phyloP scores from a whole-genome alignment of 2,329 filamentous ascomycete genomes.

The Pyricularia sp. region DNA sequence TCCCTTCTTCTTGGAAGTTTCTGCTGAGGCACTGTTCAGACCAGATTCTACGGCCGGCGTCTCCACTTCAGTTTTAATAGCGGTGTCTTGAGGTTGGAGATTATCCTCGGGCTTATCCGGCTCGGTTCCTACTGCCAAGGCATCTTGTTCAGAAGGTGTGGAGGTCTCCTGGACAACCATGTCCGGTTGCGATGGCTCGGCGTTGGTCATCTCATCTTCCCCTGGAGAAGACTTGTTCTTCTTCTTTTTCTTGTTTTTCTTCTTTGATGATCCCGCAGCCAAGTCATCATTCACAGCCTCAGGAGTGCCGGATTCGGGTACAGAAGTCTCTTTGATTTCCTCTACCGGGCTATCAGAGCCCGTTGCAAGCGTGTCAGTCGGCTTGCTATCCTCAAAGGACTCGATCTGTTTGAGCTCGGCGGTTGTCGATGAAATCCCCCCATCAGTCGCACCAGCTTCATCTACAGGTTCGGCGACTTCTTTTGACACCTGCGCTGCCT shows the following conservation, averaged over 20 bases:
- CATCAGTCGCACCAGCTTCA: neutral
- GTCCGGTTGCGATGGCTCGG: neutral
- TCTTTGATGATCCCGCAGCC: conserved; percentile 16
- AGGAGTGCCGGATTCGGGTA: neutral
- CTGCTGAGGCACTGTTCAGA: neutral
- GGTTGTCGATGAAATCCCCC: neutral
- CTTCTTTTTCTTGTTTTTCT: conserved; percentile 7
- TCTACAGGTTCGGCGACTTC: neutral
- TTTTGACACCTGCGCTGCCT: neutral
- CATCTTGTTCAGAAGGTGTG: neutral
- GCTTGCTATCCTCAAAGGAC: neutral
- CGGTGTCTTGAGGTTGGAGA: neutral
- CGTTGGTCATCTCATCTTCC: neutral
- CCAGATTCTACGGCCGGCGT: neutral
- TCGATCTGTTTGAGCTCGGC: neutral
- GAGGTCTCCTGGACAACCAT: neutral
- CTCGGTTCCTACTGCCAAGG: neutral
- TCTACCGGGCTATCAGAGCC: neutral
- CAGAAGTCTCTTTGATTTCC: neutral
- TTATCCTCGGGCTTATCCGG: neutral
- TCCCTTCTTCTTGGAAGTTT: neutral
- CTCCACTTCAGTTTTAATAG: neutral
- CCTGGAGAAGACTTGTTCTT: conserved; percentile 3
- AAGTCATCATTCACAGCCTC: conserved; percentile 5
- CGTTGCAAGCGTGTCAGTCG: neutral